Conservation (phyloP, 441 rosid genomes). For the Pelargonium australe region DNA sequence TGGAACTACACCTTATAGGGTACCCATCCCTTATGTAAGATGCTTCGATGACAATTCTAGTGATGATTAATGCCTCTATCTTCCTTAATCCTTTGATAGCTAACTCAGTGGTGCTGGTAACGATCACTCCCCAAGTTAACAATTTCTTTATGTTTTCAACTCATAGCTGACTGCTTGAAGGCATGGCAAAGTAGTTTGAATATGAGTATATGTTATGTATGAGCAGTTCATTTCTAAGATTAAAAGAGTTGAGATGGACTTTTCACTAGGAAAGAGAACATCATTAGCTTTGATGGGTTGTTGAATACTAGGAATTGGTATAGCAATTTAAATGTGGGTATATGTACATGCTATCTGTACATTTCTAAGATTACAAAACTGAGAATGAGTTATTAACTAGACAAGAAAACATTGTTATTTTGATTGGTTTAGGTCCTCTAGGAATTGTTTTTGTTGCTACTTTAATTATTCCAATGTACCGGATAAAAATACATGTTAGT, state of each 20-base stretch:
- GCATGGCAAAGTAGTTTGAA: conserved; percentile 8
- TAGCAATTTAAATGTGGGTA: background rate
- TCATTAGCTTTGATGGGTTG: conserved; percentile 3
- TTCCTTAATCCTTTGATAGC: no score
- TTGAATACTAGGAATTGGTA: background rate
- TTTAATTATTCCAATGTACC: conserved; percentile 8
- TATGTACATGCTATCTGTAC: background rate
- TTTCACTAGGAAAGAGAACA: conserved; percentile 5
- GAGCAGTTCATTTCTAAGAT: conserved; percentile 4
- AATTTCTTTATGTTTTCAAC: no score
- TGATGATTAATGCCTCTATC: no score
- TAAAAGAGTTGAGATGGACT: conserved; percentile 5
- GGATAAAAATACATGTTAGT: background rate
- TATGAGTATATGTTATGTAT: background rate
- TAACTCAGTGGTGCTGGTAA: no score
- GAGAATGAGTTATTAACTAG: background rate
- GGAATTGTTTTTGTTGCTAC: conserved; percentile 10
- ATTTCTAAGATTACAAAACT: background rate
- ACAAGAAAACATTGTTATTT: no score
- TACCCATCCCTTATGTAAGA: background rate
- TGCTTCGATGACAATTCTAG: background rate
- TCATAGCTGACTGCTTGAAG: background rate
- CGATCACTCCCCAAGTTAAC: no score
- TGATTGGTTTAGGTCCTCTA: no score
- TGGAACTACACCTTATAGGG: background rate